Evolutionary conservation across 2,329 filamentous ascomycete genomes (phyloP).

Genomic region (Fusarium globosum): DNA sequence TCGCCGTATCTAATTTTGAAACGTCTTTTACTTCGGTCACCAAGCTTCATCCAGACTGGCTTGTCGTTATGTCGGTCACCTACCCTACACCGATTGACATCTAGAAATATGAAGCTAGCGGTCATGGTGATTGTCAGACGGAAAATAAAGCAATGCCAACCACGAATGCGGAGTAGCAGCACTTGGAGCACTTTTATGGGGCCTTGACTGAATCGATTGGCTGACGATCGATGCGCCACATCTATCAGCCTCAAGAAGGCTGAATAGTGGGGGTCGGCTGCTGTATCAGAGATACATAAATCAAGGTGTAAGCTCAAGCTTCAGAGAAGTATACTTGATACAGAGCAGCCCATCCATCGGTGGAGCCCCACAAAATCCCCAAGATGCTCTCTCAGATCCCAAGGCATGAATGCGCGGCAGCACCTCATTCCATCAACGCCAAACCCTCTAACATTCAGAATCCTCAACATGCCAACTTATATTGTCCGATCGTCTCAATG

Average conservation of each 20-base stretch:
- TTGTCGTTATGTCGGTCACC: not conserved
- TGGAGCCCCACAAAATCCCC: too few relatives aligned
- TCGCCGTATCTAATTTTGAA: not conserved
- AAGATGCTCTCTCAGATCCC: too few relatives aligned
- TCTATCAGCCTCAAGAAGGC: not conserved
- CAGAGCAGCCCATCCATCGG: not conserved
- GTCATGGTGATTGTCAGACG: not conserved
- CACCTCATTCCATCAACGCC: not conserved
- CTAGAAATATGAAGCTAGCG: not conserved
- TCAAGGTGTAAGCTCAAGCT: not conserved
- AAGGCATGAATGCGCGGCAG: not conserved
- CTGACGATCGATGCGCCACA: not conserved
- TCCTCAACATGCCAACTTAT: not conserved
- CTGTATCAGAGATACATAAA: not conserved
- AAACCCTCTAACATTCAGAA: not conserved
- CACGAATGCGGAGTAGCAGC: not conserved
- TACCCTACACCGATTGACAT: not conserved
- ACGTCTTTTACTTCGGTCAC: fast-evolving
- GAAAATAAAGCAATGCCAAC: not conserved
- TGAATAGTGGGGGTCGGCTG: not conserved
- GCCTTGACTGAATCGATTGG: not conserved
- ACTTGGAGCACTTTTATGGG: too few relatives aligned
- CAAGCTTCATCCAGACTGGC: not conserved
- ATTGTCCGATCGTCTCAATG: not conserved
- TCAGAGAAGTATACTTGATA: not conserved